Evolutionary conservation across 805 yeast species (phyloP).

Genomic region (Limtongozyma cylindracea): DNA sequence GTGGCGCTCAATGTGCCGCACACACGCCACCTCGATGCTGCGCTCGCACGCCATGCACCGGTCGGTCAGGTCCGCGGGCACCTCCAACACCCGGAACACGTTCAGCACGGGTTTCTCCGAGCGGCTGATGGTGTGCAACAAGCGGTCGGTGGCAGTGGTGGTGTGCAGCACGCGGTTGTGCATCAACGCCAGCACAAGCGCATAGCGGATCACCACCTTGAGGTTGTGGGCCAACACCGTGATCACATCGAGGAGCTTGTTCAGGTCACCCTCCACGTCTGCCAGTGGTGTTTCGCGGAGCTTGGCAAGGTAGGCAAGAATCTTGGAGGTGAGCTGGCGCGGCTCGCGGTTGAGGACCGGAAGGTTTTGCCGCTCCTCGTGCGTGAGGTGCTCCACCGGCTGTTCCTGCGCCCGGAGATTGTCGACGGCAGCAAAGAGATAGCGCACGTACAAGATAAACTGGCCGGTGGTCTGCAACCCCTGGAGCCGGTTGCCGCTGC

Average conservation of each 20-base stretch:
- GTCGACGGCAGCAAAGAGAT: constrained; percentile 58
- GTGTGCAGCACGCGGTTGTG: constrained; percentile 31
- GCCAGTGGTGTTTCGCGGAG: too few species aligned
- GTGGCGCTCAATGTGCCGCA: constrained; percentile 28
- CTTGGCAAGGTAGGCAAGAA: constrained; percentile 72
- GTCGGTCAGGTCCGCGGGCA: constrained; percentile 45
- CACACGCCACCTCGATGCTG: constrained; percentile 71
- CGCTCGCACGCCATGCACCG: constrained; percentile 45
- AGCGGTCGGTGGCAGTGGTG: constrained; percentile 34
- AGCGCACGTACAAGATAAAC: constrained; percentile 48
- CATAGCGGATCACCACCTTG: constrained; percentile 60
- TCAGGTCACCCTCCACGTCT: too few species aligned
- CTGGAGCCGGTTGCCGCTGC: constrained; percentile 38
- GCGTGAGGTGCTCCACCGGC: constrained; percentile 3
- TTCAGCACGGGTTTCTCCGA: too few species aligned
- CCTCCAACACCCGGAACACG: constrained; percentile 7
- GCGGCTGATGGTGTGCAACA: constrained; percentile 9
- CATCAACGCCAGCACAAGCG: constrained; percentile 54
- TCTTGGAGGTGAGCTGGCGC: constrained; percentile 64
- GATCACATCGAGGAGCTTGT: constrained; percentile 49
- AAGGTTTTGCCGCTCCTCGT: constrained; percentile 4
- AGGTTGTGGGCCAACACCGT: constrained; percentile 86
- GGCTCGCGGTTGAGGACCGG: constrained; percentile 35
- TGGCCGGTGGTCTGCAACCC: constrained; percentile 52
- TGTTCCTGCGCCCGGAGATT: constrained; percentile 9